These are phyloP conservation scores for Citrus australasica DNA, from an alignment of 345 rosid species.

Conservation along the genomic window DNA sequence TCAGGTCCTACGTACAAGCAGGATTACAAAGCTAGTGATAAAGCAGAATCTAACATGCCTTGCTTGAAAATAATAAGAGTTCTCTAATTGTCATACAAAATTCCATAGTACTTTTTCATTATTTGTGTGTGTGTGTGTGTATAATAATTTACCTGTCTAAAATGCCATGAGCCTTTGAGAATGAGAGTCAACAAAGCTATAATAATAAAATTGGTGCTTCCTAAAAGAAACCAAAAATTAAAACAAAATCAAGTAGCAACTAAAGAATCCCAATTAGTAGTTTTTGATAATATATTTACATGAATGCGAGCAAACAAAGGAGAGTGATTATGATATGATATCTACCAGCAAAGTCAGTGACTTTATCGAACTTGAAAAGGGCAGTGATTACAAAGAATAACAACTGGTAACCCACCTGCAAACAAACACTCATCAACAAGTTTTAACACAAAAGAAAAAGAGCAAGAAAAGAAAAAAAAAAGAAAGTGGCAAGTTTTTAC, in stretches of 20 bases:
- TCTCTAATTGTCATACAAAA: not conserved
- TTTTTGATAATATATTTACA: not conserved
- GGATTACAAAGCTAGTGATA: not conserved
- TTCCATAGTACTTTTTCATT: not conserved
- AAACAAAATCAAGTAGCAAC: not conserved
- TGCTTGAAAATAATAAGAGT: not conserved
- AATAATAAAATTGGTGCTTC: conserved; percentile 85
- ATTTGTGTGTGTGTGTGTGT: no score
- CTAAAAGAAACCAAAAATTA: conserved; percentile 26
- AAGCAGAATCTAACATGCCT: not conserved
- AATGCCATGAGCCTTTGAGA: conserved; percentile 76
- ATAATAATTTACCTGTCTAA: conserved; percentile 62
- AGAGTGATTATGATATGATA: not conserved
- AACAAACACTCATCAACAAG: not conserved
- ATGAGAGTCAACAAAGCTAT: conserved; percentile 74
- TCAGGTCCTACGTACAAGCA: not conserved
- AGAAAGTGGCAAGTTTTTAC: conserved; percentile 18
- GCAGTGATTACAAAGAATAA: conserved; percentile 78
- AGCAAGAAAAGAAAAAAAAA: no score
- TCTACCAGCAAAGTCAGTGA: conserved; percentile 92
- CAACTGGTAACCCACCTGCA: conserved; percentile 73
- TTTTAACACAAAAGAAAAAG: no score
- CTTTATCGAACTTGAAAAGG: conserved; percentile 79
- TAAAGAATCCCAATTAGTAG: not conserved
- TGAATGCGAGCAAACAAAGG: no score